phyloP scores from a whole-genome alignment of 2,329 filamentous ascomycete species.

The Trichoderma hamatum region DNA sequence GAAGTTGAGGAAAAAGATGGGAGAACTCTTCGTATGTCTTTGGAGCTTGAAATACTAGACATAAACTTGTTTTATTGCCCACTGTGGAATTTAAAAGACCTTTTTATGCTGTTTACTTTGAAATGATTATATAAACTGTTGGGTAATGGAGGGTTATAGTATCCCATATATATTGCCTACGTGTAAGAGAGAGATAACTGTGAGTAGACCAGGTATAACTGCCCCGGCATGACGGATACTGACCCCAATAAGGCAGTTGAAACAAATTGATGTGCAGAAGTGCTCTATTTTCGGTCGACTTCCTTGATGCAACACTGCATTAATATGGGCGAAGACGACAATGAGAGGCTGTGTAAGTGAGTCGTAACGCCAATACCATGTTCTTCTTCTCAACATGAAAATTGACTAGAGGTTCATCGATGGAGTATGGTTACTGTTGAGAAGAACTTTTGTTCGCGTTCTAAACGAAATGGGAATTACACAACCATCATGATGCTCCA shows the following conservation, averaged over 20 bases:
- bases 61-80: background rate
- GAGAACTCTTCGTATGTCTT: background rate
- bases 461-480: background rate
- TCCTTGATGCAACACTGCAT: background rate
- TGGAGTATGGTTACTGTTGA: background rate
- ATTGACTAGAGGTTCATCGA: background rate
- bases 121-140: no score
- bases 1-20: background rate
- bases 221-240: background rate
- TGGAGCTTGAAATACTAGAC: background rate
- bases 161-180: background rate
- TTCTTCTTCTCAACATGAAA: background rate
- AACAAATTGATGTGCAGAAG: background rate
- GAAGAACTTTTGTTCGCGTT: background rate
- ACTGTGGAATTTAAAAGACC: background rate
- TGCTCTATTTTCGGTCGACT: background rate
- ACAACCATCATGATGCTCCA: background rate
- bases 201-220: background rate
- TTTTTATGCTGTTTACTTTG: background rate
- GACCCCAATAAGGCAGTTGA: conserved; percentile 8
- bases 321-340: background rate
- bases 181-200: background rate
- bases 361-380: background rate
- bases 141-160: background rate
- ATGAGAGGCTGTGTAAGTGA: background rate